These are phyloP conservation scores for Eragrostis nindensis DNA, from an alignment of 176 grass and related monocot species.

Conservation along the genomic window DNA sequence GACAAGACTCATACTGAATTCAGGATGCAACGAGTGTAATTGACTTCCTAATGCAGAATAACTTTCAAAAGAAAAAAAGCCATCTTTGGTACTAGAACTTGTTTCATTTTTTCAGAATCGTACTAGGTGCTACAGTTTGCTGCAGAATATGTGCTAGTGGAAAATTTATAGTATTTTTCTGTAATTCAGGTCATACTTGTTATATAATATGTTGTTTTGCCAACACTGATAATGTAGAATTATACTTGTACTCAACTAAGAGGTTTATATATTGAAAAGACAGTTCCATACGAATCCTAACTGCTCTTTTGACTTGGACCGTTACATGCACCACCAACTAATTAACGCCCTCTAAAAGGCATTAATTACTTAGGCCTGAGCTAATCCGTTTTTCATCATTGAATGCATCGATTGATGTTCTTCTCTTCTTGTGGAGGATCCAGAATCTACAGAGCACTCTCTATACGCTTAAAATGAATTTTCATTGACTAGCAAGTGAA, in stretches of 20 bases:
- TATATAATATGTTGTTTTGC: neutral
- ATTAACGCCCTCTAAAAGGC: slow-evolving; percentile 9
- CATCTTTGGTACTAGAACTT: neutral
- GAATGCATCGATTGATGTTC: slow-evolving; percentile 37
- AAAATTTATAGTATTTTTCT: neutral
- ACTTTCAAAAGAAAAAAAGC: too few species aligned
- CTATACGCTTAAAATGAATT: neutral
- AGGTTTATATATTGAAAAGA: slow-evolving; percentile 22
- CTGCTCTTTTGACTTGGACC: slow-evolving; percentile 22
- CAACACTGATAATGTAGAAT: neutral
- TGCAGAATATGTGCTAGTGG: neutral
- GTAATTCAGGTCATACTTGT: neutral
- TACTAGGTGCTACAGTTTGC: neutral
- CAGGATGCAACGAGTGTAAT: neutral
- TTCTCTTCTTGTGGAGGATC: slow-evolving; percentile 16
- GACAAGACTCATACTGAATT: neutral
- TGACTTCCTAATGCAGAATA: neutral
- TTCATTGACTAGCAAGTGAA: neutral
- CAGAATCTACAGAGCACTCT: slow-evolving; percentile 2
- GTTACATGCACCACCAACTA: neutral
- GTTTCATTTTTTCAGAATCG: neutral
- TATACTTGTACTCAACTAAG: neutral
- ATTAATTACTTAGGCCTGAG: slow-evolving; percentile 21
- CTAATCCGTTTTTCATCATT: slow-evolving; percentile 28
- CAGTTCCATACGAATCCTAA: slow-evolving; percentile 9